These are phyloP conservation scores for Paramecium sonneborni DNA, from an alignment of 73 alveolate genomes.

Conservation along the genomic window DNA sequence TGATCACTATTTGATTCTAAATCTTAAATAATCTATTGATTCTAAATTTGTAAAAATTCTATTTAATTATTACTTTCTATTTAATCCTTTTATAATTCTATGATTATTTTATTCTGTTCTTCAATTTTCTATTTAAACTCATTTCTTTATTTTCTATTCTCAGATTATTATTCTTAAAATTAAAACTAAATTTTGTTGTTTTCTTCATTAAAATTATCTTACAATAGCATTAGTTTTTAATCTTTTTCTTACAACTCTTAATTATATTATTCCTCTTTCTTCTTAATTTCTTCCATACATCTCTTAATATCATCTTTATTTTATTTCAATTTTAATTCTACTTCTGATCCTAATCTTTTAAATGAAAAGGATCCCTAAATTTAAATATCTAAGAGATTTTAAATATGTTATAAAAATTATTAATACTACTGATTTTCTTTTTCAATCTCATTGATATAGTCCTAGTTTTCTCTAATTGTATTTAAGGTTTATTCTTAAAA, in stretches of 20 bases:
- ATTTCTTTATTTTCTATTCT: not conserved
- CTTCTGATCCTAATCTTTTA: slow-evolving; percentile 47
- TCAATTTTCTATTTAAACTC: not conserved
- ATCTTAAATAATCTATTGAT: slow-evolving; percentile 2
- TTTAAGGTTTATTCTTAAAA: slow-evolving; percentile 23
- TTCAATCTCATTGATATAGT: not conserved
- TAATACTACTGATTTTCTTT: not conserved
- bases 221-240: not conserved
- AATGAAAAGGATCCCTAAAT: slow-evolving; percentile 42
- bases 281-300: not conserved
- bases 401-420: not conserved
- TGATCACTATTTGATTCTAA: slow-evolving; percentile 27
- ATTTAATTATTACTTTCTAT: not conserved
- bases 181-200: not conserved
- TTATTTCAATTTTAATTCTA: slow-evolving; percentile 17
- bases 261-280: not conserved
- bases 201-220: not conserved
- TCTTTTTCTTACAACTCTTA: not conserved
- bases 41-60: not conserved
- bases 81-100: slow-evolving; percentile 40
- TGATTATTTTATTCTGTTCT: not conserved
- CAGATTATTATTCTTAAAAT: not conserved
- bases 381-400: not conserved
- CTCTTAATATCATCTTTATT: not conserved
- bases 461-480: not conserved